Evolutionary conservation across 805 yeast genomes (phyloP), one percentile per base, ranked within the genome.

Genomic region (Kuraishia piskuri): DNA sequence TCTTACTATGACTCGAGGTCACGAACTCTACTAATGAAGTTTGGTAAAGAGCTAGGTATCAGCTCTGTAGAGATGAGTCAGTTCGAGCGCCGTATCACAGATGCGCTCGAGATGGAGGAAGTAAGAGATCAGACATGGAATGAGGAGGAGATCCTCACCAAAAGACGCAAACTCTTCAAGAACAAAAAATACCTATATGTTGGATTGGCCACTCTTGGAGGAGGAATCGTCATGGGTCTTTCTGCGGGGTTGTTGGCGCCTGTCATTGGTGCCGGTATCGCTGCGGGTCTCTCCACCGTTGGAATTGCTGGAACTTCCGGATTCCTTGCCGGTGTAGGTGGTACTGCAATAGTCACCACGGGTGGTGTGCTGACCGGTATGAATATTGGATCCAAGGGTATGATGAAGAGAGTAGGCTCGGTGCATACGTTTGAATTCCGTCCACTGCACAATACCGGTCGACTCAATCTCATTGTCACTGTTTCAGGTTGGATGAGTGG

Each of bases 401-500:
- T 96, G 85, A 71, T 83, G 31, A 76, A 84, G 58, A 79, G 99
- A 66, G 85, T 86, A 69, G 97, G 97, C 1, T 90, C 89, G 54
- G 98, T 94, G 12, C 80, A 87, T 60, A 92, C 97, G 0, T 94
- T 94, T 69, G 98, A 95, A 63, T 86, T 95, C 67, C 80, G 88
- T 51, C 98, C 99, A 0, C 72, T 94, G 59, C 96, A 90, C 67
- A 91, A 92, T 65, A 90, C 88, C 66, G 87, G 88, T 64, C 76
- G 99, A 51, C 84, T 95, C 2, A 92, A 90, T 63, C 72, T 91
- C 59, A 86, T 92, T 52, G 70, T 94, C 20, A 91, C 97, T 1
- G 90, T 95, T 0, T 83, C 95, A 52, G 99, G 99, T 1, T 94
- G 99, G 99, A 90, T 94, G 92, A 86, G 85, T 52, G 95, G 97